These are phyloP conservation scores for Camptophora hylomeconis DNA, from an alignment of 2,329 filamentous ascomycete species.

Conservation along the genomic window DNA sequence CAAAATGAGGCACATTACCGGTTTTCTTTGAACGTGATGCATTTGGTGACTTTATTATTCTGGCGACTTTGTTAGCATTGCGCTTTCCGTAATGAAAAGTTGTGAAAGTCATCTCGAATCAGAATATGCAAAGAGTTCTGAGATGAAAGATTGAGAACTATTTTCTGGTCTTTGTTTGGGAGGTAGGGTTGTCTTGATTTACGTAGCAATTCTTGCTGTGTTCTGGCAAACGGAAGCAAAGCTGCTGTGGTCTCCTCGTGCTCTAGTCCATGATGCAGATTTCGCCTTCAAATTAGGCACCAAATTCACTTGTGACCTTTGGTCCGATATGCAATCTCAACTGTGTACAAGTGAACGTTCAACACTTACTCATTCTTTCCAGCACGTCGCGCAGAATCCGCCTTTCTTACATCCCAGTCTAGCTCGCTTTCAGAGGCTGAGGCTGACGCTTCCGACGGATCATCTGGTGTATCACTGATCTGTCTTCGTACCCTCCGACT, in stretches of 20 bases:
- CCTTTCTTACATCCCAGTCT: constrained; percentile 13
- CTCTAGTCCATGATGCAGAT: too few relatives aligned
- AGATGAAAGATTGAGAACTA: too few relatives aligned
- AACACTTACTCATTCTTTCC: constrained; percentile 17
- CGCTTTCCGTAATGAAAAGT: too few relatives aligned
- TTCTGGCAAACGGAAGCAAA: too few relatives aligned
- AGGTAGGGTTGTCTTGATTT: too few relatives aligned
- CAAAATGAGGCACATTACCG: too few relatives aligned
- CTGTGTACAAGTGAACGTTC: not conserved
- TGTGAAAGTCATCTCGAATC: constrained; percentile 10
- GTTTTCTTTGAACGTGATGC: too few relatives aligned
- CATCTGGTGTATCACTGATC: constrained; percentile 17
- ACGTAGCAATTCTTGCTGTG: too few relatives aligned
- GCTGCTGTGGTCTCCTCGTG: too few relatives aligned
- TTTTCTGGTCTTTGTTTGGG: too few relatives aligned
- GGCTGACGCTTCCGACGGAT: constrained; percentile 15
- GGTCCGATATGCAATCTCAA: not conserved
- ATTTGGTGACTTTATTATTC: constrained; percentile 4
- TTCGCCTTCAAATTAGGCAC: too few relatives aligned
- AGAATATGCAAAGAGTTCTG: not conserved
- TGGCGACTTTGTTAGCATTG: constrained; percentile 4
- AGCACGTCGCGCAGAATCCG: constrained; percentile 14
- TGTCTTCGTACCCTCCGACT: constrained; percentile 16
- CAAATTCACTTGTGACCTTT: too few relatives aligned
- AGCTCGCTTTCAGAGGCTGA: constrained; percentile 12